Evolutionary conservation across 768 basidiomycete genomes (phyloP).

Genomic region (Tylopilus plumbeoviolaceoides): DNA sequence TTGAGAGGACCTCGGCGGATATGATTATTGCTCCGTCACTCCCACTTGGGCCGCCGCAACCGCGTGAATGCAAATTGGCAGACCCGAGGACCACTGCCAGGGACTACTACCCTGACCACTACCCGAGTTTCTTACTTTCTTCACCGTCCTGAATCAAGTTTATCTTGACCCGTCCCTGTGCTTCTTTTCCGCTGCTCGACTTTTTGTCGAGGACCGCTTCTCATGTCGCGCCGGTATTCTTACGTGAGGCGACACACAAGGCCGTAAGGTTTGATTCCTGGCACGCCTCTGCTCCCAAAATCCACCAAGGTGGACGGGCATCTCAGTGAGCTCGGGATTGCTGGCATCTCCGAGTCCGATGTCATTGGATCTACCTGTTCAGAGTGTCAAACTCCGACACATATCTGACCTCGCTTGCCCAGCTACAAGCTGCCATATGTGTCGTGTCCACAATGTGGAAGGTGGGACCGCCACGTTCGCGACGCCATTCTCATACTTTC

Average conservation of each 20-base stretch:
- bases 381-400: slow-evolving; percentile 7
- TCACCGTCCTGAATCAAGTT: not conserved
- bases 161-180: not conserved
- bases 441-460: slow-evolving; percentile 7
- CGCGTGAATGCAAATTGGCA: slow-evolving; percentile 24
- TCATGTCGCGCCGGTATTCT: not conserved
- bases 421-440: not conserved
- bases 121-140: not conserved
- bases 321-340: not conserved
- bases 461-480: not conserved
- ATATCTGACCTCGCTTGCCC: slow-evolving; percentile 7
- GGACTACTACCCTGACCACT: not conserved
- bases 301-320: not conserved
- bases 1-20: slow-evolving; percentile 29
- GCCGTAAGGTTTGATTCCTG: slow-evolving; percentile 10
- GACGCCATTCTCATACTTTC: slow-evolving; percentile 1
- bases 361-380: not conserved
- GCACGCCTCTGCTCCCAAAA: not conserved
- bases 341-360: slow-evolving; percentile 22
- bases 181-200: slow-evolving; percentile 5
- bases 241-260: slow-evolving; percentile 12
- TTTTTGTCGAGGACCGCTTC: slow-evolving; percentile 1
- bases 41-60: slow-evolving; percentile 22
- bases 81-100: slow-evolving; percentile 22
- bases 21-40: slow-evolving; percentile 32